Evolutionary conservation across 108 stramenopile species (phyloP).

Genomic region (Pseudonitzschia delicatissima): DNA sequence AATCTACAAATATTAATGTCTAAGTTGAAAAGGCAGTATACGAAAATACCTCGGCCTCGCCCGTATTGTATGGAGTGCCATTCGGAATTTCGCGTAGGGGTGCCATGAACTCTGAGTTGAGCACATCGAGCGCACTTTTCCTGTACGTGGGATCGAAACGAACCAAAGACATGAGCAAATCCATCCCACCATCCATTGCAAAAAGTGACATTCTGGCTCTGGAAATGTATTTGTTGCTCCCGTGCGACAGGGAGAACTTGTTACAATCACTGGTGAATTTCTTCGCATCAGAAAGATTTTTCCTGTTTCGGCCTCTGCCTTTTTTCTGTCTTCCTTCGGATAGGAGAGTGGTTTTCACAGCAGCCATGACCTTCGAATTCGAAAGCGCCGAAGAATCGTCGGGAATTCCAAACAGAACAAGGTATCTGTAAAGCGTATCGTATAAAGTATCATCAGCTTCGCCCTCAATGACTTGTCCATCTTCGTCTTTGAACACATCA

Average conservation of each 20-base stretch:
- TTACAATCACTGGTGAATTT: slow-evolving; percentile 53
- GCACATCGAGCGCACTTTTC: slow-evolving; percentile 63
- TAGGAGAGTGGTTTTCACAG: slow-evolving; percentile 43
- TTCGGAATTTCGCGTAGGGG: slow-evolving; percentile 52
- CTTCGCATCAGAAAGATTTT: slow-evolving; percentile 38
- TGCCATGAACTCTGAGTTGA: slow-evolving; percentile 76
- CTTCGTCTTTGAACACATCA: slow-evolving; percentile 71
- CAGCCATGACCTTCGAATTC: slow-evolving; percentile 67
- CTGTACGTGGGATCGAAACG: slow-evolving; percentile 68
- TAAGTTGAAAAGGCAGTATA: slow-evolving; percentile 37
- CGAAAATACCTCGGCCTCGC: slow-evolving; percentile 33
- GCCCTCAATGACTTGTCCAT: slow-evolving; percentile 68
- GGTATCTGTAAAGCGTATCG: slow-evolving; percentile 91
- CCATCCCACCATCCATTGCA: slow-evolving; percentile 81
- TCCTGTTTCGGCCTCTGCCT: slow-evolving; percentile 13
- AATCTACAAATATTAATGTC: not conserved
- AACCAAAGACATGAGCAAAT: slow-evolving; percentile 61
- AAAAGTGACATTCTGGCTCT: slow-evolving; percentile 57
- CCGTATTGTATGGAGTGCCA: slow-evolving; percentile 6
- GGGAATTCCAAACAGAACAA: slow-evolving; percentile 91
- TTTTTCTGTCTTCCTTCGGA: slow-evolving; percentile 12
- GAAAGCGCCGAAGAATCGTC: slow-evolving; percentile 23
- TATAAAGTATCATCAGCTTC: slow-evolving; percentile 79
- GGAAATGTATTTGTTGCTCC: slow-evolving; percentile 61
- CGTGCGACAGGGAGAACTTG: slow-evolving; percentile 55